phyloP scores from a whole-genome alignment of 2,329 filamentous ascomycete genomes.

The Phaeosphaeria sp. region DNA sequence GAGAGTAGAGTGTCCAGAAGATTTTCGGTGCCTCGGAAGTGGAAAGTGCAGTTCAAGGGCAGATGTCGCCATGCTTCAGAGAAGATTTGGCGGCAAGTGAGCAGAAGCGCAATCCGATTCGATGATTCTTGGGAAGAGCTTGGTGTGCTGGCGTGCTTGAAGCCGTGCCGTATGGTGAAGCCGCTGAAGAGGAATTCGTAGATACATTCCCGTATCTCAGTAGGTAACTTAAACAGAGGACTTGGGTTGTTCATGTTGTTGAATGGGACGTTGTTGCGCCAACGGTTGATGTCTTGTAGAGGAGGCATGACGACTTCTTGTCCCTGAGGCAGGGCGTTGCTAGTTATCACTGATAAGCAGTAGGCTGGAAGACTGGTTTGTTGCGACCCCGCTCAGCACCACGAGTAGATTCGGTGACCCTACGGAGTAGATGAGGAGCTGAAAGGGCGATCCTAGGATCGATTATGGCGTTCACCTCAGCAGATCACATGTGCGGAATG shows the following conservation, averaged over 20 bases:
- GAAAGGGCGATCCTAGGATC: constrained; percentile 1
- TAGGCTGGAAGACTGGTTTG: not conserved
- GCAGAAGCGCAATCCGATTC: constrained; percentile 39
- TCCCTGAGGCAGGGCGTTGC: not conserved
- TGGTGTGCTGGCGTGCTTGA: constrained; percentile 18
- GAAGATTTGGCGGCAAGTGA: constrained; percentile 37
- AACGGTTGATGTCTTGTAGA: constrained; percentile 8
- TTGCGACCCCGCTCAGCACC: constrained; percentile 1
- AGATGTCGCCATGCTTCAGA: constrained; percentile 43
- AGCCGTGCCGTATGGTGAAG: constrained; percentile 38
- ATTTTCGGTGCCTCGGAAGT: constrained; percentile 44
- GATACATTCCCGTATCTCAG: constrained; percentile 43
- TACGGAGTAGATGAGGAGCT: constrained; percentile 3
- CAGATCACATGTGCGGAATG: constrained; percentile 4
- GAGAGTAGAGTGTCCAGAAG: constrained; percentile 41
- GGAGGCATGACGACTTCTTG: constrained; percentile 6
- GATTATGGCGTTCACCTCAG: not conserved
- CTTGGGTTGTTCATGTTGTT: constrained; percentile 22
- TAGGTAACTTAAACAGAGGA: constrained; percentile 36
- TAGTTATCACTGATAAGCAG: not conserved
- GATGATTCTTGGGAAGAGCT: constrained; percentile 7
- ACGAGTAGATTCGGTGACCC: not conserved
- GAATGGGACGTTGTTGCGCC: constrained; percentile 7
- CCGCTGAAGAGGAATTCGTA: constrained; percentile 42
- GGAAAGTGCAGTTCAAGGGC: constrained; percentile 36